Evolutionary conservation across 2,329 filamentous ascomycete species (phyloP).

Genomic region (Fusarium sp.): DNA sequence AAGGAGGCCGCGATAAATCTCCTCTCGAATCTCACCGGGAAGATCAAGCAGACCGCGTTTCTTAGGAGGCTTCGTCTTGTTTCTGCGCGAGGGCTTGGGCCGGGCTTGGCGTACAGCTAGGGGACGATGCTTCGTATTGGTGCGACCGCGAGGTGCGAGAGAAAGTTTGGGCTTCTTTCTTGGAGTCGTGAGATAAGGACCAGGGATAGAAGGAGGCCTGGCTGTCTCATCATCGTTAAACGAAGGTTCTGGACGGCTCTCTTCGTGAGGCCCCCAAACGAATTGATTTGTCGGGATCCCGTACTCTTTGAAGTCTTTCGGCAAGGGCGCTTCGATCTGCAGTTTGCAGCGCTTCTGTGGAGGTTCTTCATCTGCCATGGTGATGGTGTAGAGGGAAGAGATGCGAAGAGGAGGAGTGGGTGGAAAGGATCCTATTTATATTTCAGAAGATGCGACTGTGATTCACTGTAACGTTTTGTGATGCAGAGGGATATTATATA

Average conservation of each 20-base stretch:
- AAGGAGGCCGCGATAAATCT: constrained; percentile 50
- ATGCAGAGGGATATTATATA: neutral
- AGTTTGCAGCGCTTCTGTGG: constrained; percentile 4
- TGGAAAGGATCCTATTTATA: neutral
- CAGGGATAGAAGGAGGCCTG: constrained; percentile 22
- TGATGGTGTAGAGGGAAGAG: neutral
- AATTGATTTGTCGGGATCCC: constrained; percentile 29
- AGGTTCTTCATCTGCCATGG: neutral
- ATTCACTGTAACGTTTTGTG: neutral
- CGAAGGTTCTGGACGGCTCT: neutral
- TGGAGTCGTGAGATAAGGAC: neutral
- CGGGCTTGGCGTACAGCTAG: neutral
- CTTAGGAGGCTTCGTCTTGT: neutral
- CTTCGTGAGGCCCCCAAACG: constrained; percentile 14
- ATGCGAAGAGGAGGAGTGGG: neutral
- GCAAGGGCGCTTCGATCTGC: constrained; percentile 19
- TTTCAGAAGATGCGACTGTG: neutral
- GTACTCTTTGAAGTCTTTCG: constrained; percentile 20
- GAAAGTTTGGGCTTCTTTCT: neutral
- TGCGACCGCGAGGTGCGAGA: neutral
- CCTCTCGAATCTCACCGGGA: constrained; percentile 47
- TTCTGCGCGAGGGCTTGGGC: neutral
- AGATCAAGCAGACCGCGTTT: constrained; percentile 32
- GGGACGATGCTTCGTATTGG: neutral
- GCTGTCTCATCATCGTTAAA: constrained; percentile 36